These are phyloP conservation scores for Tolypocladium ophioglossoides DNA, from an alignment of 2,329 filamentous ascomycete species.

Conservation along the genomic window DNA sequence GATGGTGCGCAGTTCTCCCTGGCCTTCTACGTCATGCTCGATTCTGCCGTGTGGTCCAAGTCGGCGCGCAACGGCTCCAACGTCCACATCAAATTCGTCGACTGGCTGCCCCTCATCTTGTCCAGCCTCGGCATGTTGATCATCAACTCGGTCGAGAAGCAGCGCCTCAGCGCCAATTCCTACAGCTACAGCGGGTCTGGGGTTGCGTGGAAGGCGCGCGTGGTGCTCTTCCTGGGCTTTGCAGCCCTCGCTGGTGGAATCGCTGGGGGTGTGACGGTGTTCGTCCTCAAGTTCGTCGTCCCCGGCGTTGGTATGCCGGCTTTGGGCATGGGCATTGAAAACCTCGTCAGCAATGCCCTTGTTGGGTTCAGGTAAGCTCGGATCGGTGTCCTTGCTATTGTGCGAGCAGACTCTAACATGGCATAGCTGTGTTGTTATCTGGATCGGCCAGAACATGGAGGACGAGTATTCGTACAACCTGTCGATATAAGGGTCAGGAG, in stretches of 20 bases:
- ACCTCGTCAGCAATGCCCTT: constrained; percentile 53
- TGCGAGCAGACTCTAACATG: constrained; percentile 5
- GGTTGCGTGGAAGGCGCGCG: constrained; percentile 58
- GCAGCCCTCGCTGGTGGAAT: constrained; percentile 55
- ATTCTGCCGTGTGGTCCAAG: constrained; percentile 57
- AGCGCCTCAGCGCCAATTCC: constrained; percentile 51
- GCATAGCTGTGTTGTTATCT: constrained; percentile 49
- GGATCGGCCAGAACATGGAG: constrained; percentile 64
- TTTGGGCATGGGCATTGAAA: constrained; percentile 54
- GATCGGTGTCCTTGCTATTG: background rate
- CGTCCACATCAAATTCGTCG: constrained; percentile 53
- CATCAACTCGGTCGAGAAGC: constrained; percentile 61
- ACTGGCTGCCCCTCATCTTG: constrained; percentile 62
- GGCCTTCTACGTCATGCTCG: constrained; percentile 59
- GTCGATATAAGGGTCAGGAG: constrained; percentile 27
- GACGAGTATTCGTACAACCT: constrained; percentile 62
- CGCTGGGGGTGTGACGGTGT: constrained; percentile 58
- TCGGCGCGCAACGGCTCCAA: constrained; percentile 47
- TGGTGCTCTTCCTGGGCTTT: constrained; percentile 58
- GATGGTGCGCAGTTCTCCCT: constrained; percentile 47
- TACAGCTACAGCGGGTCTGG: constrained; percentile 52
- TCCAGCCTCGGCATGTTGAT: constrained; percentile 58
- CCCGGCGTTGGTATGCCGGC: constrained; percentile 47
- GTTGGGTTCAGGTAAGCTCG: constrained; percentile 46
- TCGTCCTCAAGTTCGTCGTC: constrained; percentile 55